Conservation (phyloP, 805 yeast genomes). For the Metschnikowia noctiluminum region DNA sequence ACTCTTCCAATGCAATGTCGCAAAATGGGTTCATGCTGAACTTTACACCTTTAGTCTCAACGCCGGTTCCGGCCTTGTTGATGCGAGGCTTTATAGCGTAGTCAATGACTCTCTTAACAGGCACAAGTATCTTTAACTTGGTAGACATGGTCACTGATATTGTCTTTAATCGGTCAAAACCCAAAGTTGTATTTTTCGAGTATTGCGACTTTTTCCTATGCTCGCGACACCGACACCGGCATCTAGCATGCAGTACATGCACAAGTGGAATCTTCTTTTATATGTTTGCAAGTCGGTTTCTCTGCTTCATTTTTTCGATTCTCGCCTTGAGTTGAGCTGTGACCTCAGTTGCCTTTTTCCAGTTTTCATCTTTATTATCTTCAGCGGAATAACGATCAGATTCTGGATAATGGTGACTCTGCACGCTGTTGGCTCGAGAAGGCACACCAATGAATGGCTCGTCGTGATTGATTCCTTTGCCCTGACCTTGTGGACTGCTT, state of each 20-base stretch:
- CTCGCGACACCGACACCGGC: conserved; percentile 10
- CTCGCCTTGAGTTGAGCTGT: conserved; percentile 82
- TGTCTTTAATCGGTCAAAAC: neutral
- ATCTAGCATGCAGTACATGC: conserved; percentile 8
- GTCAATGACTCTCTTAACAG: conserved; percentile 93
- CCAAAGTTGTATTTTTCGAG: conserved; percentile 1
- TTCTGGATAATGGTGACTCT: neutral
- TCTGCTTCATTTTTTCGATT: conserved; percentile 84
- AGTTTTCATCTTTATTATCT: conserved; percentile 55
- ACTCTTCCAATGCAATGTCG: conserved; percentile 97
- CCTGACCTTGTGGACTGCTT: neutral
- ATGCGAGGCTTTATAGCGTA: conserved; percentile 91
- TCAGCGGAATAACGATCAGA: neutral
- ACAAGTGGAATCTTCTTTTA: neutral
- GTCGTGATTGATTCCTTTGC: neutral
- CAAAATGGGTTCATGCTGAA: conserved; percentile 95
- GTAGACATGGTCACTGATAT: conserved; percentile 18
- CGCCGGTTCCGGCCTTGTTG: conserved; percentile 78
- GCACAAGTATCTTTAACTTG: conserved; percentile 76
- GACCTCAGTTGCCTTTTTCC: conserved; percentile 89
- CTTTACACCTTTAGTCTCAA: conserved; percentile 86
- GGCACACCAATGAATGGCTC: neutral
- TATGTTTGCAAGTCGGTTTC: conserved; percentile 26
- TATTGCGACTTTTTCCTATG: conserved; percentile 1
- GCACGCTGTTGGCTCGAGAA: neutral